Percentiles rank a stretch among this genome's conserved stretches.
These are phyloP conservation scores for Oryza officinalis DNA, from an alignment of 176 grass and related monocot species.

Conservation along the genomic window DNA sequence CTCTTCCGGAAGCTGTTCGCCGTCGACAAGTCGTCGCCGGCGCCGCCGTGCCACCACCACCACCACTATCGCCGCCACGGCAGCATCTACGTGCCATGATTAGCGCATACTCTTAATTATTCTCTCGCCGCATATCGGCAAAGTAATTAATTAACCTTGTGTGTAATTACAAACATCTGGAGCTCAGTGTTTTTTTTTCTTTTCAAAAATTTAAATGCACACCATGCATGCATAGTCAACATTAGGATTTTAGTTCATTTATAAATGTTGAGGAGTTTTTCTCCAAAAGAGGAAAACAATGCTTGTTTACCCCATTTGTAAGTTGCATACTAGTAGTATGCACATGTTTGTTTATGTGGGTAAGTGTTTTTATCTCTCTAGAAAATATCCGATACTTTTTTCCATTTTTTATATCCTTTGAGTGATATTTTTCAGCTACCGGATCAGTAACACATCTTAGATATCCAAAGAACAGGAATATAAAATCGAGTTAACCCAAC, in stretches of 20 bases:
- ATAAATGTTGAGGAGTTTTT: not conserved
- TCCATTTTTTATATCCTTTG: no score
- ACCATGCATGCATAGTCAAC: not conserved
- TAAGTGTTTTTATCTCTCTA: no score
- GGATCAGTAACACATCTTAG: not conserved
- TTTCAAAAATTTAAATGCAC: not conserved
- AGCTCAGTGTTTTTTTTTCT: not conserved
- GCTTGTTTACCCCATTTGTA: not conserved
- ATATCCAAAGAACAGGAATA: not conserved
- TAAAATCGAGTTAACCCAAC: not conserved
- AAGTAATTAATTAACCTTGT: not conserved
- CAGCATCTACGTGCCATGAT: conserved; percentile 28
- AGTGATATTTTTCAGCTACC: no score
- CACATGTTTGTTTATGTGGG: no score
- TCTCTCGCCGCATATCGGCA: not conserved
- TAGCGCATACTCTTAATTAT: not conserved
- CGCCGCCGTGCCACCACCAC: not conserved
- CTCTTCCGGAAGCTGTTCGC: conserved; percentile 47
- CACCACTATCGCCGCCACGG: not conserved
- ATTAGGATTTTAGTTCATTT: not conserved
- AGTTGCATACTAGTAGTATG: not conserved
- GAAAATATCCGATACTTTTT: no score
- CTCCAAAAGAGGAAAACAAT: not conserved
- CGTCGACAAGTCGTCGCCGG: conserved; percentile 3
- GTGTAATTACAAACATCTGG: not conserved